Evolutionary conservation across 352 stramenopile species (phyloP), one percentile per base, ranked within the genome.

Genomic region (Globisporangium carolinianum): DNA sequence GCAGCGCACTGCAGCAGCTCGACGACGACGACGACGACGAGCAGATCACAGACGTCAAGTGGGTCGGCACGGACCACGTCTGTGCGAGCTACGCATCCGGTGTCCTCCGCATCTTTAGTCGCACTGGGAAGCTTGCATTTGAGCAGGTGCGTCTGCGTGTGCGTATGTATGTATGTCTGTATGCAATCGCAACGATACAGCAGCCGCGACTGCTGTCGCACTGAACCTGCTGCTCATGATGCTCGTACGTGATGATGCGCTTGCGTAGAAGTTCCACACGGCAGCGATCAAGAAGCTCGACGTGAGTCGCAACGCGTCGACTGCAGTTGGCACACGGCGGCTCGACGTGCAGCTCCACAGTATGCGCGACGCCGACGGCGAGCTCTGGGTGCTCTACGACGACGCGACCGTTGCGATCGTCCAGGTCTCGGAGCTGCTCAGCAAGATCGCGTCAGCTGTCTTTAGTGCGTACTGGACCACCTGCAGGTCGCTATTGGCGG

Each of bases 391-490:
- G 6, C 65, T 94, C 2, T 92, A 89, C 57, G 71, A 74, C 6
- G 84, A 94, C 53, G 64, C 74, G 2, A 92, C 82, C 12, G 68
- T 94, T n/a, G 84, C 73, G 15, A 89, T 94, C 60, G 69, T 94
- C 0, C 79, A 88, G 43, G 53, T 89, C 0, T 76, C 82, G 11
- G 78, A 92, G 48, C 62, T 92, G 14, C 47, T 84, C 18, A 24
- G 53, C 4, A 81, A 76, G 41, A 69, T 90, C 18, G 74, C 66
- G 52, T 69, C 79, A 14, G 67, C 71, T 9, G 73, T 87, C 6
- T 84, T 87, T 51, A 75, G 72, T 81, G 38, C 37, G 72, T 67
- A 24, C 24, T 24, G 24, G 24, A 3, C 32, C 4, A 5, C 24
- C 5, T 11, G 7, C 42, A 47, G 42, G n/a, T 39, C n/a, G 10